A percentile compares a stretch with the other conserved stretches of the same genome.
These are phyloP conservation scores for Lepidium africanum DNA, from an alignment of 345 rosid species.

Conservation along the genomic window DNA sequence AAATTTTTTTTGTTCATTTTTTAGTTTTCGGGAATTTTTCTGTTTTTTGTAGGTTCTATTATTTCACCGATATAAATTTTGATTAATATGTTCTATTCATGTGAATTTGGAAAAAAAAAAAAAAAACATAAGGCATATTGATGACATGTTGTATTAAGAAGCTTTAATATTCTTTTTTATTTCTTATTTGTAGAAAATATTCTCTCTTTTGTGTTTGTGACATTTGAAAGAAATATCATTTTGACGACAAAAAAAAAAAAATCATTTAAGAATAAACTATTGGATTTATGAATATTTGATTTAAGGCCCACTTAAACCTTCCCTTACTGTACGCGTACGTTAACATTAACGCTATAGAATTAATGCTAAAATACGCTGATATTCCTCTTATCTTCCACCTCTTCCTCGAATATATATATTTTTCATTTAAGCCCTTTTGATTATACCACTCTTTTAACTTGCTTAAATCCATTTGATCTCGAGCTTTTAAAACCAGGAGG, in stretches of 20 bases:
- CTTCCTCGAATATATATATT: slow-evolving; percentile 7
- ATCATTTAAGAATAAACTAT: too few species aligned
- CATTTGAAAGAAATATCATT: slow-evolving; percentile 16
- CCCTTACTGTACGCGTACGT: slow-evolving; percentile 7
- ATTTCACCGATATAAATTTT: too few species aligned
- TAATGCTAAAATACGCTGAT: slow-evolving; percentile 16
- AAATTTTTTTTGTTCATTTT: too few species aligned
- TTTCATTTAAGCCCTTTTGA: background rate
- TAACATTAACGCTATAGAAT: background rate
- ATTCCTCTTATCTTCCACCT: slow-evolving; percentile 24
- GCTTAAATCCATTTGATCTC: slow-evolving; percentile 21
- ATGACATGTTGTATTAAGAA: too few species aligned
- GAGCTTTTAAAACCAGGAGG: background rate
- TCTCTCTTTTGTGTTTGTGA: slow-evolving; percentile 18
- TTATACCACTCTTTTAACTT: background rate
- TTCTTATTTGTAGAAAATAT: background rate
- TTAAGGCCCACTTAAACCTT: background rate
- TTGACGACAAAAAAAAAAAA: too few species aligned
- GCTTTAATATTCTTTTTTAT: background rate
- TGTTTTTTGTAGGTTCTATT: too few species aligned
- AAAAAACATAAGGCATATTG: too few species aligned
- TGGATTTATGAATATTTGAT: background rate
- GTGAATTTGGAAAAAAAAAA: too few species aligned
- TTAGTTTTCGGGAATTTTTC: too few species aligned
- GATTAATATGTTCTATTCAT: too few species aligned